Conservation (phyloP, 2,329 filamentous ascomycete species). For the Hypoxylon sp. region DNA sequence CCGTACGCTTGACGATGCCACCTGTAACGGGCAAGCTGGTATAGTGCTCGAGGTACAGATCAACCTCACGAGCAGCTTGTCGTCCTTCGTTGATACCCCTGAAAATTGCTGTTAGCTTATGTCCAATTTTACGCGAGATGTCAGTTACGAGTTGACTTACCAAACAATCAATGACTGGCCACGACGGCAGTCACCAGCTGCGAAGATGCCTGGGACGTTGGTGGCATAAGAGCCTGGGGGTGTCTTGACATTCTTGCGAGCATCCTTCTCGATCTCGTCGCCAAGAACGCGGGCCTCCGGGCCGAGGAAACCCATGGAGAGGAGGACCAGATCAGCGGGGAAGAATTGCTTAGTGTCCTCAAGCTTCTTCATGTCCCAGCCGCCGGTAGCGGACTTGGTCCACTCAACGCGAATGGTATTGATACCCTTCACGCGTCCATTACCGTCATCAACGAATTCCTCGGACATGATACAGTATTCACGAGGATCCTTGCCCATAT, state of each 20-base stretch:
- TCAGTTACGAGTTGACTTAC: constrained; percentile 66
- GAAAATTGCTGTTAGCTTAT: constrained; percentile 55
- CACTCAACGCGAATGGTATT: constrained; percentile 96
- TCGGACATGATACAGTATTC: constrained; percentile 99
- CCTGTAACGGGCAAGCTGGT: constrained; percentile 90
- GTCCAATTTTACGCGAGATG: constrained; percentile 3
- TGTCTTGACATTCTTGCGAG: constrained; percentile 97
- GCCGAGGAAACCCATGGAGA: constrained; percentile 98
- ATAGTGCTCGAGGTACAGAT: constrained; percentile 85
- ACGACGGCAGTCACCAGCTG: constrained; percentile 93
- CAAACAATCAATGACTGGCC: constrained; percentile 97
- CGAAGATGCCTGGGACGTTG: constrained; percentile 90
- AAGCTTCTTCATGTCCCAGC: constrained; percentile 99
- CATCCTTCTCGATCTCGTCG: constrained; percentile 90
- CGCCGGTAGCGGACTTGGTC: constrained; percentile 89
- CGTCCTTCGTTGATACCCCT: constrained; percentile 98
- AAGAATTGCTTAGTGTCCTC: constrained; percentile 96
- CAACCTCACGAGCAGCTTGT: constrained; percentile 91
- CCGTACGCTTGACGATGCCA: constrained; percentile 90
- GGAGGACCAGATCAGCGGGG: constrained; percentile 91
- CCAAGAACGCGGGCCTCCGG: constrained; percentile 91
- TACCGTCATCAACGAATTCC: constrained; percentile 92
- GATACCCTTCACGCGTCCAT: constrained; percentile 92
- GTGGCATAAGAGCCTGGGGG: constrained; percentile 88
- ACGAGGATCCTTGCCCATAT: constrained; percentile 95